A percentile compares a stretch with the other conserved stretches of the same genome.
phyloP scores from a whole-genome alignment of 768 basidiomycete genomes.

The Pisolithus tinctorius region DNA sequence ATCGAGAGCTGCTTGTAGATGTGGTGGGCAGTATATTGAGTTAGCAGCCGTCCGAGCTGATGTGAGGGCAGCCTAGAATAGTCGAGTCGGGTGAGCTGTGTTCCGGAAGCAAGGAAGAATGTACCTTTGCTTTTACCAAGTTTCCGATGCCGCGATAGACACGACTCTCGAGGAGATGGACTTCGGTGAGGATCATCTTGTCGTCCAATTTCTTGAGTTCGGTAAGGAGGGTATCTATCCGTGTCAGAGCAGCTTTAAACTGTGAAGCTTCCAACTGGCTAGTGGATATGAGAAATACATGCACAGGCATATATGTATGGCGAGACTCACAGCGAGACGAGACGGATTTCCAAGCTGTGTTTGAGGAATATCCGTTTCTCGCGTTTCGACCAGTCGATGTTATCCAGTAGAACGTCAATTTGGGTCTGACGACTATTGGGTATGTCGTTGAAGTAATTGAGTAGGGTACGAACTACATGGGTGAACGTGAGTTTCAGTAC shows the following conservation, averaged over 20 bases:
- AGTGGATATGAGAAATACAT: slow-evolving; percentile 4
- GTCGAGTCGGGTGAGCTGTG: not conserved
- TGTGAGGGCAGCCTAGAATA: slow-evolving; percentile 68
- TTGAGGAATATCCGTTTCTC: slow-evolving; percentile 96
- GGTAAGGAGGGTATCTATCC: slow-evolving; percentile 83
- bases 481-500: not conserved
- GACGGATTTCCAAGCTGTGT: slow-evolving; percentile 85
- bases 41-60: slow-evolving; percentile 92
- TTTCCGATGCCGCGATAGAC: slow-evolving; percentile 89
- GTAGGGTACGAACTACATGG: slow-evolving; percentile 77
- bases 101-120: slow-evolving; percentile 3
- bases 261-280: slow-evolving; percentile 72
- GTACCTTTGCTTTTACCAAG: slow-evolving; percentile 81
- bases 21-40: slow-evolving; percentile 86
- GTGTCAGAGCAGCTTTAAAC: slow-evolving; percentile 69
- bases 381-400: slow-evolving; percentile 84
- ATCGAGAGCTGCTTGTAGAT: slow-evolving; percentile 55
- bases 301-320: not conserved
- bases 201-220: slow-evolving; percentile 94
- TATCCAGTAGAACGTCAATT: slow-evolving; percentile 81
- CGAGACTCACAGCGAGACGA: slow-evolving; percentile 59
- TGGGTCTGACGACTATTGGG: slow-evolving; percentile 70
- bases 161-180: slow-evolving; percentile 88
- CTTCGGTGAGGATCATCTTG: slow-evolving; percentile 96
- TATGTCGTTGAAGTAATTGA: slow-evolving; percentile 81